Percentiles rank a stretch among this genome's conserved stretches.
Conservation (phyloP, 148 eudicot genomes). For the Vaccinium macrocarpon region DNA sequence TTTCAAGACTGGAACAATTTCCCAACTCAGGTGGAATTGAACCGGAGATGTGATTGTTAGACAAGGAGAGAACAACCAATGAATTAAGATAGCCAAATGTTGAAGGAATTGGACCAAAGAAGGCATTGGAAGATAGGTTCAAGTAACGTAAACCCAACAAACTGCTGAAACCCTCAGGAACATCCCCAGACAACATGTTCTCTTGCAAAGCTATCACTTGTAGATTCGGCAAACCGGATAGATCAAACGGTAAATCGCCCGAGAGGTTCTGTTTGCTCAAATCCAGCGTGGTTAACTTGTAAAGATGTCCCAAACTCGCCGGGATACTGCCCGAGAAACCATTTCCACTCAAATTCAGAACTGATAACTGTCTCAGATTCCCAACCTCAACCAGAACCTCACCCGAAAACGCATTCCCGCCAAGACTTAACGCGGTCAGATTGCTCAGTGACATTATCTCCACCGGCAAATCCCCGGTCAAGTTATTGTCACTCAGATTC, state of each 20-base stretch:
- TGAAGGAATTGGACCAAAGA: conserved; percentile 62
- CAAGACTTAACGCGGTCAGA: conserved; percentile 50
- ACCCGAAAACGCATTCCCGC: conserved; percentile 58
- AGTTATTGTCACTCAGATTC: conserved; percentile 43
- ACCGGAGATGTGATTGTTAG: conserved; percentile 50
- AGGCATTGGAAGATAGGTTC: conserved; percentile 71
- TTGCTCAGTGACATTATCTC: conserved; percentile 46
- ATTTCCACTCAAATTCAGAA: conserved; percentile 65
- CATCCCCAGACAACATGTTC: conserved; percentile 57
- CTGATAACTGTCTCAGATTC: conserved; percentile 39
- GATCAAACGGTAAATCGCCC: conserved; percentile 63
- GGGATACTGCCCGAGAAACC: conserved; percentile 63
- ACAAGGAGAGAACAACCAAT: conserved; percentile 48
- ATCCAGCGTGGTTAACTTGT: conserved; percentile 64
- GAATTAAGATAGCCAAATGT: conserved; percentile 61
- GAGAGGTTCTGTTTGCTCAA: conserved; percentile 66
- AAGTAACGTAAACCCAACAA: conserved; percentile 53
- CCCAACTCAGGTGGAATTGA: conserved; percentile 65
- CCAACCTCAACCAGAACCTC: conserved; percentile 41
- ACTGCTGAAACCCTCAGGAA: conserved; percentile 85
- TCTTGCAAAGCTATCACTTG: conserved; percentile 64
- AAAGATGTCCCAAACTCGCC: conserved; percentile 48
- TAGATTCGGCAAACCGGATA: conserved; percentile 71
- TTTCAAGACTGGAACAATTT: conserved; percentile 60
- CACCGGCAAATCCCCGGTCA: conserved; percentile 48